Percentiles rank a stretch among this genome's conserved stretches.
Conservation (phyloP, 176 grass and related monocot species). For the Zizania latifolia region DNA sequence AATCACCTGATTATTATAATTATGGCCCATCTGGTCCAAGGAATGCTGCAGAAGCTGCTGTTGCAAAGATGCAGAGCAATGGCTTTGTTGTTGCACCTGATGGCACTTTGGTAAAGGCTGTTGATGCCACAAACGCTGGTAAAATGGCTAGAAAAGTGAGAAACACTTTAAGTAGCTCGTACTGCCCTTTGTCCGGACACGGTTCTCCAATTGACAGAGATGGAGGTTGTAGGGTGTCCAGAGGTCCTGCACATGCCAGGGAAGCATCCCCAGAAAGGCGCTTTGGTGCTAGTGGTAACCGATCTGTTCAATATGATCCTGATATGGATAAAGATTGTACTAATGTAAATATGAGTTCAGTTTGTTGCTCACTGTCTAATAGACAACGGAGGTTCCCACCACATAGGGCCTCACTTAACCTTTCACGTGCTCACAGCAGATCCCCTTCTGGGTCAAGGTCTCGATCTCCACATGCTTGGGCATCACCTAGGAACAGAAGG, state of each 20-base stretch:
- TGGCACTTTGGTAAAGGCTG: slow-evolving; percentile 85
- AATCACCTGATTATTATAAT: slow-evolving; percentile 56
- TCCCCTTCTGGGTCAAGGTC: slow-evolving; percentile 82
- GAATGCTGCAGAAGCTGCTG: slow-evolving; percentile 87
- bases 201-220: slow-evolving; percentile 51
- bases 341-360: slow-evolving; percentile 41
- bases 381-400: slow-evolving; percentile 49
- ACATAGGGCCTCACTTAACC: slow-evolving; percentile 39
- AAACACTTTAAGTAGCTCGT: slow-evolving; percentile 40
- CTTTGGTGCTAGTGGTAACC: slow-evolving; percentile 33
- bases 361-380: slow-evolving; percentile 38
- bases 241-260: slow-evolving; percentile 42
- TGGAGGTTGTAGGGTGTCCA: slow-evolving; percentile 16
- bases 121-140: slow-evolving; percentile 37
- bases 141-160: slow-evolving; percentile 28
- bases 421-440: slow-evolving; percentile 52
- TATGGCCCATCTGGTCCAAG: slow-evolving; percentile 55
- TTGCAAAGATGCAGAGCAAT: slow-evolving; percentile 89
- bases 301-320: slow-evolving; percentile 47
- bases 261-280: slow-evolving; percentile 53
- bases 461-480: slow-evolving; percentile 72
- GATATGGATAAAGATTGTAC: slow-evolving; percentile 44
- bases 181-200: slow-evolving; percentile 33
- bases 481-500: slow-evolving; percentile 52
- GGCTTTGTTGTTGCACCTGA: slow-evolving; percentile 93